phyloP scores from a whole-genome alignment of 176 grass and related monocot species.

The Triticum monococcum region DNA sequence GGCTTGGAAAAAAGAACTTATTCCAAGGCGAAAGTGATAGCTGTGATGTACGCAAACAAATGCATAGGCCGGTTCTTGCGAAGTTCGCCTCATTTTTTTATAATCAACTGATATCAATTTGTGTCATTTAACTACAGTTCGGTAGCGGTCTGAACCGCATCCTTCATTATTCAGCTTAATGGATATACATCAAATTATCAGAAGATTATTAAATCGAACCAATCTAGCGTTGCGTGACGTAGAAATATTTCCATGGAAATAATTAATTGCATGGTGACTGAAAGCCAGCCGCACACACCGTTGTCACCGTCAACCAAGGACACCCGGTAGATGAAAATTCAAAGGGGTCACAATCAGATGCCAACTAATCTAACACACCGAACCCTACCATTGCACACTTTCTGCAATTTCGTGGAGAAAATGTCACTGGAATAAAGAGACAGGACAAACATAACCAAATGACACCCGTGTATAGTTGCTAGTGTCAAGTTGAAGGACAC shows the following conservation, averaged over 20 bases:
- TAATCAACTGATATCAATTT: not conserved
- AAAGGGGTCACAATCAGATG: constrained; percentile 25
- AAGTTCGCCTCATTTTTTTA: not conserved
- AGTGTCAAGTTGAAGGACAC: not conserved
- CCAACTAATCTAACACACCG: not conserved
- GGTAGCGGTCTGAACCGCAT: not conserved
- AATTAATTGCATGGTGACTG: not conserved
- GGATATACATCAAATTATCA: not conserved
- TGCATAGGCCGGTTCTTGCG: not conserved
- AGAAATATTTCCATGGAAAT: not conserved
- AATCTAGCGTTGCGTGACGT: not conserved
- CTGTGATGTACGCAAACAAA: not conserved
- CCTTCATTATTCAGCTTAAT: not conserved
- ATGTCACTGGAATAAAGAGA: constrained; percentile 17
- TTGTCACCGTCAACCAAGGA: constrained; percentile 14
- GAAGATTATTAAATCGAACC: not conserved
- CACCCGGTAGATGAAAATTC: constrained; percentile 6
- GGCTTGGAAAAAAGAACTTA: not conserved
- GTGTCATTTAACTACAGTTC: not conserved
- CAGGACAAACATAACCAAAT: constrained; percentile 14
- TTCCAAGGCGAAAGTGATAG: not conserved
- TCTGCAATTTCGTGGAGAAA: not conserved
- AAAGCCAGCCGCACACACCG: not conserved
- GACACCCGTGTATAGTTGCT: constrained; percentile 4
- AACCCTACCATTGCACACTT: not conserved